Evolutionary conservation across 202 grass and related monocot genomes (phyloP).

Genomic region (Zizania palustris): DNA sequence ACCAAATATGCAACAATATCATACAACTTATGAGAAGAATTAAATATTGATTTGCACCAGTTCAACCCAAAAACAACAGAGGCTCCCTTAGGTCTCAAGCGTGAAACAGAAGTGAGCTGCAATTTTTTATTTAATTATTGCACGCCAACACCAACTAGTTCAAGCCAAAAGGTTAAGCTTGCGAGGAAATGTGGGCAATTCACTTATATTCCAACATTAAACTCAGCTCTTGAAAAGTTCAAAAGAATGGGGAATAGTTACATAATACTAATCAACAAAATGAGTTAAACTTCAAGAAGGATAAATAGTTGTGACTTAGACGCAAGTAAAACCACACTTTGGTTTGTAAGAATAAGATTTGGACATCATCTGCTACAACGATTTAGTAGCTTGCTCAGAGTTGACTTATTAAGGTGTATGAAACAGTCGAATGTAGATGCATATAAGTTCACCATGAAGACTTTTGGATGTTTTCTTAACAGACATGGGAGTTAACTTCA

Average conservation of each 20-base stretch:
- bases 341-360: neutral
- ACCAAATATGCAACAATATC: neutral
- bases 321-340: neutral
- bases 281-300: neutral
- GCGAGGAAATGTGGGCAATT: too few species aligned
- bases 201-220: neutral
- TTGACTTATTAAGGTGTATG: neutral
- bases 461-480: neutral
- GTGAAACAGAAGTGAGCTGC: too few species aligned
- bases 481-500: neutral
- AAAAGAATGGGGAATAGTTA: neutral
- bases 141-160: too few species aligned
- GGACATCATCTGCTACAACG: neutral
- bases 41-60: too few species aligned
- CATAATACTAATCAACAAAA: slow-evolving; percentile 2
- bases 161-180: too few species aligned
- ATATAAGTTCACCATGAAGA: neutral
- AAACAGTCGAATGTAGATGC: neutral
- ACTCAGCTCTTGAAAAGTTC: neutral
- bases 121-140: too few species aligned
- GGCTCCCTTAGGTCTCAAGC: too few species aligned
- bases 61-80: too few species aligned
- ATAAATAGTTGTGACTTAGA: neutral
- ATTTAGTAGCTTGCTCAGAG: neutral
- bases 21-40: neutral